Conservation (phyloP, 1,139 yeast species). For the Taiozyma sp. region DNA sequence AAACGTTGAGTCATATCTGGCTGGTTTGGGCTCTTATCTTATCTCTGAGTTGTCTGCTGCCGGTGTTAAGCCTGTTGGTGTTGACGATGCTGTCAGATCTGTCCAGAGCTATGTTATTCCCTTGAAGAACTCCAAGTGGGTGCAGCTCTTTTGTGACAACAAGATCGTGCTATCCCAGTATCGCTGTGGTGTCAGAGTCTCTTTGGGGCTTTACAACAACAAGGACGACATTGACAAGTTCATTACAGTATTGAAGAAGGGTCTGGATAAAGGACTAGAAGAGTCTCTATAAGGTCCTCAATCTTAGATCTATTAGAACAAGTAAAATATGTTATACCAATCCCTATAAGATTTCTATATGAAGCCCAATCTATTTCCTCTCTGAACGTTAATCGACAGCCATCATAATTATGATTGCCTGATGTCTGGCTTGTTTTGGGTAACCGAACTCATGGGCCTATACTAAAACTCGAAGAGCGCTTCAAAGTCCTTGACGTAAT, state of each 20-base stretch:
- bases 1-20: neutral
- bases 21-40: neutral
- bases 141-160: neutral
- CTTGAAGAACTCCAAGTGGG: neutral
- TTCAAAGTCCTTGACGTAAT: neutral
- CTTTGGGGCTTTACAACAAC: neutral
- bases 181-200: neutral
- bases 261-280: neutral
- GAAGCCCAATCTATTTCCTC: too few relatives aligned
- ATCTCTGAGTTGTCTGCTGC: neutral
- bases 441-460: neutral
- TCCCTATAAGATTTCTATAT: too few relatives aligned
- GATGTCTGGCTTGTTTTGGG: neutral
- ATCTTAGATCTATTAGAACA: too few relatives aligned
- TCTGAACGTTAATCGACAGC: too few relatives aligned
- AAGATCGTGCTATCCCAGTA: neutral
- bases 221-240: neutral
- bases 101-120: neutral
- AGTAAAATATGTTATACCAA: too few relatives aligned
- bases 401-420: neutral
- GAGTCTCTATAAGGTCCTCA: too few relatives aligned
- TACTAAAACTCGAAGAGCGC: neutral
- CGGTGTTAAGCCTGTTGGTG: neutral
- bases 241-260: neutral
- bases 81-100: neutral